Conservation (phyloP, 805 yeast species). For the Ogataea polymorpha region DNA sequence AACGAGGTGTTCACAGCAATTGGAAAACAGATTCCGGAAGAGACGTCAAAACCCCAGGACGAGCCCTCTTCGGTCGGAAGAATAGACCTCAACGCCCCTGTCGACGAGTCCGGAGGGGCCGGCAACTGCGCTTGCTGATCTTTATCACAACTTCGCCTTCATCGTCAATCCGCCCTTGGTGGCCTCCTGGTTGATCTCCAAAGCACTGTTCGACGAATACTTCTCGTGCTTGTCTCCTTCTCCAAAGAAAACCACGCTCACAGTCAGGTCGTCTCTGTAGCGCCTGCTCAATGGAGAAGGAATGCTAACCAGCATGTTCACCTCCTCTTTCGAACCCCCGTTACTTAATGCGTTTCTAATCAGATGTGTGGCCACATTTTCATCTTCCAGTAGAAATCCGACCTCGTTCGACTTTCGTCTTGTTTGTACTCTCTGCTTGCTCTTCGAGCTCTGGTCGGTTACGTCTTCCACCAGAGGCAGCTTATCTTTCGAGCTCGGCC, state of each 20-base stretch:
- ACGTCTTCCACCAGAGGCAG: constrained; percentile 64
- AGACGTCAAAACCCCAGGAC: constrained; percentile 20
- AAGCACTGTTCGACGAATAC: constrained; percentile 40
- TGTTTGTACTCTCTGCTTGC: constrained; percentile 68
- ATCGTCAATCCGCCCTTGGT: constrained; percentile 50
- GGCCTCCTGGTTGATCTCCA: constrained; percentile 55
- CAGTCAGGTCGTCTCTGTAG: constrained; percentile 94
- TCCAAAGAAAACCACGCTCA: constrained; percentile 84
- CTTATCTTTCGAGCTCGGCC: constrained; percentile 31
- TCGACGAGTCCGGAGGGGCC: constrained; percentile 19
- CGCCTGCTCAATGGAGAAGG: constrained; percentile 90
- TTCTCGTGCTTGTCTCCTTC: constrained; percentile 52
- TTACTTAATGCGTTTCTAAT: constrained; percentile 86
- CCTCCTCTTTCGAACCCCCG: constrained; percentile 86
- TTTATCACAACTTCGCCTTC: constrained; percentile 4
- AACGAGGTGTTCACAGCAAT: constrained; percentile 88
- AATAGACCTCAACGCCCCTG: constrained; percentile 38
- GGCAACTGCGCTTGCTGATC: constrained; percentile 35
- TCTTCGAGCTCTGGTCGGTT: constrained; percentile 54
- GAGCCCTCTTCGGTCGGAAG: constrained; percentile 22
- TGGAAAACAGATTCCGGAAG: constrained; percentile 77
- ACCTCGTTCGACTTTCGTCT: constrained; percentile 42
- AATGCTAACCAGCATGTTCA: constrained; percentile 81
- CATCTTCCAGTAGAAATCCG: constrained; percentile 69
- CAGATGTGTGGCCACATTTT: constrained; percentile 87